Percentiles rank a stretch among this genome's conserved stretches.
phyloP scores from a whole-genome alignment of 345 rosid genomes.

The Nasturtium officinale region DNA sequence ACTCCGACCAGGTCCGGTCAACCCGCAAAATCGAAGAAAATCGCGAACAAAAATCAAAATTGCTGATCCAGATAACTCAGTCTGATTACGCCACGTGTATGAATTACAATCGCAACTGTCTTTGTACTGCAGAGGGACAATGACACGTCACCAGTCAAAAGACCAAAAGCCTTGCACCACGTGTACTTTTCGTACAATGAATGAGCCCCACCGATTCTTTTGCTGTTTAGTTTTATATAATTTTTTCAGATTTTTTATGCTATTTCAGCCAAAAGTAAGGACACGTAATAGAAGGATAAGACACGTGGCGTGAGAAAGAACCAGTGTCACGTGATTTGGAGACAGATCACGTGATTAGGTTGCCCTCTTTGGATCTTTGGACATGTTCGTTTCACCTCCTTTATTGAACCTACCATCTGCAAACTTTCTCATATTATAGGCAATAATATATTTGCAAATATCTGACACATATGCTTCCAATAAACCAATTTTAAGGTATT shows the following conservation, averaged over 20 bases:
- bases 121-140: conserved; percentile 9
- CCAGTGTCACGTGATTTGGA: conserved; percentile 27
- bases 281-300: conserved; percentile 10
- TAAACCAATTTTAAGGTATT: background rate
- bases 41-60: background rate
- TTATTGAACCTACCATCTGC: conserved; percentile 22
- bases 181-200: conserved; percentile 41
- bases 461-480: conserved; percentile 26
- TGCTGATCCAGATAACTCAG: background rate
- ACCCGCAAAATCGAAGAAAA: conserved; percentile 1
- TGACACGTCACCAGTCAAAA: conserved; percentile 38
- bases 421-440: conserved; percentile 17
- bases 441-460: conserved; percentile 29
- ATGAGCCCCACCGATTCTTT: background rate
- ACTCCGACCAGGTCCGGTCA: conserved; percentile 12
- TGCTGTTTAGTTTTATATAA: background rate
- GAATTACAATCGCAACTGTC: background rate
- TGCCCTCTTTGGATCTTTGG: conserved; percentile 17
- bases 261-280: conserved; percentile 11
- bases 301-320: conserved; percentile 2
- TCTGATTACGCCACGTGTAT: conserved; percentile 8
- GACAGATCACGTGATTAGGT: conserved; percentile 43
- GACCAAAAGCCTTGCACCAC: conserved; percentile 41
- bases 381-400: conserved; percentile 29
- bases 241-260: background rate